These are phyloP conservation scores for Thalassiosira oceanica DNA, from an alignment of 352 stramenopile species.

Conservation along the genomic window DNA sequence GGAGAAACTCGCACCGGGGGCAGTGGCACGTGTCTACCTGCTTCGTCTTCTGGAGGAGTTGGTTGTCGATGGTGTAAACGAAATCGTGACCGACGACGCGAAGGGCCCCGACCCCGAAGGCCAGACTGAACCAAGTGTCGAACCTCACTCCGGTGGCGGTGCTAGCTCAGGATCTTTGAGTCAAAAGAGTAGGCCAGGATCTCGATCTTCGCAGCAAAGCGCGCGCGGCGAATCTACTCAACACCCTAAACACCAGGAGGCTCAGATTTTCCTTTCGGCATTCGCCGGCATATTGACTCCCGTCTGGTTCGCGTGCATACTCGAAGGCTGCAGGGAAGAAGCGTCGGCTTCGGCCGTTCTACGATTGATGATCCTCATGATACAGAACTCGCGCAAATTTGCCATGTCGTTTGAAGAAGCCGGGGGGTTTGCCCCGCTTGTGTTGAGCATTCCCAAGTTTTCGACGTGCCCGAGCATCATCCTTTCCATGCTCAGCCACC, in stretches of 20 bases:
- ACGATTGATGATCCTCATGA: constrained; percentile 80
- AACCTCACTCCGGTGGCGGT: constrained; percentile 71
- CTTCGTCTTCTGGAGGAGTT: constrained; percentile 81
- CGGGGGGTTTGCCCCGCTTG: constrained; percentile 77
- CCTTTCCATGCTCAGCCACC: constrained; percentile 77
- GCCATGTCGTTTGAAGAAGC: constrained; percentile 66
- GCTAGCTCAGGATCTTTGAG: constrained; percentile 6
- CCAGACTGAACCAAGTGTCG: constrained; percentile 36
- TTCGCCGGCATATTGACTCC: constrained; percentile 80
- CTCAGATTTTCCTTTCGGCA: constrained; percentile 76
- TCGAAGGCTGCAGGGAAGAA: constrained; percentile 81
- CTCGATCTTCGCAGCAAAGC: background rate
- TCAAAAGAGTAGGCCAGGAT: no score
- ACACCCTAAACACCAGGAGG: constrained; percentile 80
- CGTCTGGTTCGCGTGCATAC: constrained; percentile 81
- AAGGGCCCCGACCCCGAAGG: constrained; percentile 13
- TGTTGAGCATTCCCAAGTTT: constrained; percentile 81
- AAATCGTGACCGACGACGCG: constrained; percentile 72
- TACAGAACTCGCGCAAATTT: constrained; percentile 79
- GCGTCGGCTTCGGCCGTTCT: constrained; percentile 73
- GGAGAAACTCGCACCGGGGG: constrained; percentile 59
- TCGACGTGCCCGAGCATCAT: constrained; percentile 77
- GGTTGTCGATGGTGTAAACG: constrained; percentile 81
- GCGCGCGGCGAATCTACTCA: constrained; percentile 31
- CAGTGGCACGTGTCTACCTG: constrained; percentile 78